These are phyloP conservation scores for Leccinum incarnatum DNA, from an alignment of 768 basidiomycete species.

Conservation along the genomic window DNA sequence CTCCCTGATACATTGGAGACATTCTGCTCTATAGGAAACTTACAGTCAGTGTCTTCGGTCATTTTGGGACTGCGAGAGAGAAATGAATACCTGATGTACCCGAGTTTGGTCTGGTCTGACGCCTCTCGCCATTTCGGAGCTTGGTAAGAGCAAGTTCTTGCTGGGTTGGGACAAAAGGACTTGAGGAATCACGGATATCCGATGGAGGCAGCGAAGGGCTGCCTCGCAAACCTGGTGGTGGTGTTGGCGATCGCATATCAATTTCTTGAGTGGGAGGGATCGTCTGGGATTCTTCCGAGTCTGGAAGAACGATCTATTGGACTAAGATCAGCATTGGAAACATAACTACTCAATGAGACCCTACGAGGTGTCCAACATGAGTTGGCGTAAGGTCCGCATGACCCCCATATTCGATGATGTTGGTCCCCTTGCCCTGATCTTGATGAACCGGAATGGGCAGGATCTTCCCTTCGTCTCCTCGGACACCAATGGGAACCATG, in stretches of 20 bases:
- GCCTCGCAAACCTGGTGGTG: conserved; percentile 13
- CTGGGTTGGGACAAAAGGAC: conserved; percentile 25
- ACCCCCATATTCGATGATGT: conserved; percentile 44
- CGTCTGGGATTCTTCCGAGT: conserved; percentile 52
- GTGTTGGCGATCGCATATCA: conserved; percentile 25
- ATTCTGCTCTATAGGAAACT: conserved; percentile 16
- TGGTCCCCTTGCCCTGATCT: conserved; percentile 4
- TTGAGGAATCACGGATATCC: conserved; percentile 16
- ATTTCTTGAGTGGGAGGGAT: conserved; percentile 36
- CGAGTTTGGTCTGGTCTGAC: conserved; percentile 29
- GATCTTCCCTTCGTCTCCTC: conserved; percentile 54
- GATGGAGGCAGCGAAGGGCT: conserved; percentile 29
- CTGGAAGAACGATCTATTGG: conserved; percentile 20
- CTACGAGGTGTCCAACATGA: conserved; percentile 56
- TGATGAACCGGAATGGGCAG: conserved; percentile 38
- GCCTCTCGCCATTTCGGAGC: conserved; percentile 15
- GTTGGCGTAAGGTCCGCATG: conserved; percentile 49
- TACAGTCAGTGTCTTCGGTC: conserved; percentile 33
- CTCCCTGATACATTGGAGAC: background rate
- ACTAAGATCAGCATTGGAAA: conserved; percentile 3
- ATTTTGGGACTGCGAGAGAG: background rate
- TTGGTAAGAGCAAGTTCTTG: conserved; percentile 10
- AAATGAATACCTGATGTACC: conserved; percentile 48
- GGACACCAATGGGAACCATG: conserved; percentile 52
- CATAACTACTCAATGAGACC: conserved; percentile 9